Evolutionary conservation across 2,329 filamentous ascomycete genomes (phyloP).

Genomic region (Chrysoporthe cubensis): DNA sequence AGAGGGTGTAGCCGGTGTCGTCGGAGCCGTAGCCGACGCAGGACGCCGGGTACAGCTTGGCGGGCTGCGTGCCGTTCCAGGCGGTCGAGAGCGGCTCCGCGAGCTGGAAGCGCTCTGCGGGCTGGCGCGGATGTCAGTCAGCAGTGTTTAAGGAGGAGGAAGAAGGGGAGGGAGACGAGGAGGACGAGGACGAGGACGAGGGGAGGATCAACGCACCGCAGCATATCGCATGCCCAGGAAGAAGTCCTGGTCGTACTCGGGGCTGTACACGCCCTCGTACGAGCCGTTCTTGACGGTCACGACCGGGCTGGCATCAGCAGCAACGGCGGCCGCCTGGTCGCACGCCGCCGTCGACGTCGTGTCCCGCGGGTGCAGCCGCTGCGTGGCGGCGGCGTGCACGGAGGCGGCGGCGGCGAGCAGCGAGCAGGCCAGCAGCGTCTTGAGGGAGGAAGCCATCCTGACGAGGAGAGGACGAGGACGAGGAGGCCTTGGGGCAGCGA

Average conservation of each 20-base stretch:
- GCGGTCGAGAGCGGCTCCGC: constrained; percentile 53
- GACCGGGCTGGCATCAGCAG: constrained; percentile 15
- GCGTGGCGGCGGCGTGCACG: constrained; percentile 17
- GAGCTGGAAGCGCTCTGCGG: constrained; percentile 48
- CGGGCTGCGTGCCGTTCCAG: constrained; percentile 46
- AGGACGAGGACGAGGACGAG: constrained; percentile 46
- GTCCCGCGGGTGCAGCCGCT: constrained; percentile 25
- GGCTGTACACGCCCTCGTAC: constrained; percentile 40
- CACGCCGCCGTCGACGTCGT: background rate
- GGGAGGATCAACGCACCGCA: constrained; percentile 48
- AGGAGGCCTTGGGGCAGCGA: background rate
- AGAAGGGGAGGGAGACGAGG: constrained; percentile 36
- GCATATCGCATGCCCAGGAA: constrained; percentile 63
- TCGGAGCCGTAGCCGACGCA: constrained; percentile 56
- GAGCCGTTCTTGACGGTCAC: constrained; percentile 40
- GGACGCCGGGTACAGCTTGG: constrained; percentile 50
- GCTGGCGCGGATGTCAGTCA: constrained; percentile 7
- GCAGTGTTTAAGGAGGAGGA: constrained; percentile 37
- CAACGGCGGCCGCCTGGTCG: too few relatives aligned
- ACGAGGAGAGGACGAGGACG: background rate
- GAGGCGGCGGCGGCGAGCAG: constrained; percentile 16
- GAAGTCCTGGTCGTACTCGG: constrained; percentile 49
- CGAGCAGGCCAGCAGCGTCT: constrained; percentile 25
- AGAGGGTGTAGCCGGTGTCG: constrained; percentile 35
- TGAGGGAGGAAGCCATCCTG: constrained; percentile 25